Conservation (phyloP, 768 basidiomycete genomes). For the Tulasnella sp. region DNA sequence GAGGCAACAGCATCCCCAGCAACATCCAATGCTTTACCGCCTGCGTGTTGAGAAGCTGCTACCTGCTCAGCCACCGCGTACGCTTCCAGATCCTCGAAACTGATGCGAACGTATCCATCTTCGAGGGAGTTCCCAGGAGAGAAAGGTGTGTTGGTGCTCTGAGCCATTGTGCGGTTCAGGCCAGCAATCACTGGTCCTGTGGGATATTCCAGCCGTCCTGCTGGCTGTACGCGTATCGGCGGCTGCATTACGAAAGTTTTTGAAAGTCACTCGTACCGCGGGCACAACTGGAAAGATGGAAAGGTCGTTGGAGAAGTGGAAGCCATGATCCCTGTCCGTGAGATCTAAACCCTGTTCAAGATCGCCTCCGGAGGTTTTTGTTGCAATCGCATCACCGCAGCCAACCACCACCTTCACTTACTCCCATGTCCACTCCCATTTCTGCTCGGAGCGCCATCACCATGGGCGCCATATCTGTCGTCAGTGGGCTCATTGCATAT, state of each 20-base stretch:
- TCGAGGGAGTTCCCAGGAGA: neutral
- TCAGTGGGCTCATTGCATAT: constrained; percentile 54
- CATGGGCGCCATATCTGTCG: constrained; percentile 38
- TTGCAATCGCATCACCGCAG: constrained; percentile 9
- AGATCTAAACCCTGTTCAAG: neutral
- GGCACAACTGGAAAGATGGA: too few relatives aligned
- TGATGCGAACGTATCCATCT: too few relatives aligned
- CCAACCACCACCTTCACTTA: too few relatives aligned
- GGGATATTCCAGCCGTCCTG: neutral
- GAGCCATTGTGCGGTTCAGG: neutral
- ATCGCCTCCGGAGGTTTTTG: constrained; percentile 6
- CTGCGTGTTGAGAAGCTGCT: too few relatives aligned
- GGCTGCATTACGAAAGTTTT: too few relatives aligned
- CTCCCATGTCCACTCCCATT: constrained; percentile 7
- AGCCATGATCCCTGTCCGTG: too few relatives aligned
- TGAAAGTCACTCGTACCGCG: too few relatives aligned
- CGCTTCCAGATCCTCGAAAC: too few relatives aligned
- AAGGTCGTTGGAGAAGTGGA: too few relatives aligned
- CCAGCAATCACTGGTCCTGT: neutral
- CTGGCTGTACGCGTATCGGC: neutral
- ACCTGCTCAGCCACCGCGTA: too few relatives aligned
- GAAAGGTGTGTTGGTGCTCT: neutral
- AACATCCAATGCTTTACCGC: too few relatives aligned
- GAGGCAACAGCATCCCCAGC: too few relatives aligned
- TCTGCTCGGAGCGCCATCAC: constrained; percentile 24